A percentile compares a stretch with the other conserved stretches of the same genome.
Conservation (phyloP, 331 rosid genomes). For the Prunus yedoensis region DNA sequence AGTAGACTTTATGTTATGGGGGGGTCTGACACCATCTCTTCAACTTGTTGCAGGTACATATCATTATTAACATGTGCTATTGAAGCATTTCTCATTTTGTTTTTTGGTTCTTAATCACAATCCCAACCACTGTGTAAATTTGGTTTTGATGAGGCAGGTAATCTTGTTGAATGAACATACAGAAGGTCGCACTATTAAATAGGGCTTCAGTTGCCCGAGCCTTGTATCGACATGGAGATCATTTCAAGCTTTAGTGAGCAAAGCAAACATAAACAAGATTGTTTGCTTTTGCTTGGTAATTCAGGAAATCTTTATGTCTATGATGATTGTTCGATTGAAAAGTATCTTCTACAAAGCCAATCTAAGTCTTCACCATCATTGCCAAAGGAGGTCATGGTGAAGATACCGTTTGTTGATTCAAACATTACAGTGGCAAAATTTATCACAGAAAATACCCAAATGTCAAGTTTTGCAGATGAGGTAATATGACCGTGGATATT, state of each 20-base stretch:
- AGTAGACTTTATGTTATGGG: constrained; percentile 76
- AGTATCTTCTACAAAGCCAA: constrained; percentile 68
- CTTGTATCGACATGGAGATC: constrained; percentile 68
- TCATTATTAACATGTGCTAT: neutral
- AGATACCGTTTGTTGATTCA: constrained; percentile 73
- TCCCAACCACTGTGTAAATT: neutral
- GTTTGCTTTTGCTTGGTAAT: constrained; percentile 68
- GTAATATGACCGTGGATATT: constrained; percentile 32
- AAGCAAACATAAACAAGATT: constrained; percentile 63
- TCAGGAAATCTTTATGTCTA: constrained; percentile 66
- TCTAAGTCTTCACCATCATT: constrained; percentile 58
- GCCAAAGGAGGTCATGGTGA: constrained; percentile 71
- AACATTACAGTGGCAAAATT: constrained; percentile 62
- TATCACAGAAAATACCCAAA: constrained; percentile 46
- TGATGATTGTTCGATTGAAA: constrained; percentile 68
- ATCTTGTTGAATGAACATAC: constrained; percentile 69
- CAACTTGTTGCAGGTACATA: constrained; percentile 62
- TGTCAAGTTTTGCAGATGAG: constrained; percentile 50
- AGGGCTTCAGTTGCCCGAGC: constrained; percentile 68
- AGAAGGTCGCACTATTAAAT: constrained; percentile 69
- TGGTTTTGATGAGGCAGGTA: constrained; percentile 46
- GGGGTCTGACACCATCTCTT: constrained; percentile 44
- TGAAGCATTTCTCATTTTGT: neutral
- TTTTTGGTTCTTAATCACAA: neutral
- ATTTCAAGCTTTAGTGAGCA: constrained; percentile 59